Percentiles rank a stretch among this genome's conserved stretches.
Conservation (phyloP, 345 rosid genomes). For the Raphanus raphanistrum region DNA sequence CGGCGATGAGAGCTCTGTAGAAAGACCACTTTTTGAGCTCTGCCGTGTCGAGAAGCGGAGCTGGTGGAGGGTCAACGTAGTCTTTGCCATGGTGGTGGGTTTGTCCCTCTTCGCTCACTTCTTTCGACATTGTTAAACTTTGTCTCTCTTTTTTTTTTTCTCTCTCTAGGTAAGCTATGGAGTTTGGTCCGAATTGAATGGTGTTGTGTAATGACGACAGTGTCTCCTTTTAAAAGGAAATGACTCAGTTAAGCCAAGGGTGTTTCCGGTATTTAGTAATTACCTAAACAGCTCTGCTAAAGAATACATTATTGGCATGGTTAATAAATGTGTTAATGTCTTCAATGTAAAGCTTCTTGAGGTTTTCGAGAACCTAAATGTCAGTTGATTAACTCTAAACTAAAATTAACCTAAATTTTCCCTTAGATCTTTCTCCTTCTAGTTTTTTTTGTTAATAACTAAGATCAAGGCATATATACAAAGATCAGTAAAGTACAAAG, state of each 20-base stretch:
- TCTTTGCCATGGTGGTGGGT: conserved; percentile 60
- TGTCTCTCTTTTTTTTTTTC: neutral
- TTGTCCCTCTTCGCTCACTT: conserved; percentile 77
- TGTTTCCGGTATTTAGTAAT: conserved; percentile 39
- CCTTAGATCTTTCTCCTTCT: conserved; percentile 1
- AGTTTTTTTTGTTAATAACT: neutral
- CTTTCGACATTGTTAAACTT: conserved; percentile 58
- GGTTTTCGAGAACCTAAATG: conserved; percentile 26
- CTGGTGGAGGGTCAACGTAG: conserved; percentile 97
- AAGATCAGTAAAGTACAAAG: neutral
- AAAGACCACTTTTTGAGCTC: conserved; percentile 85
- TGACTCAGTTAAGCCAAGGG: conserved; percentile 44
- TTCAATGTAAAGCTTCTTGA: neutral
- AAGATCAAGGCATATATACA: neutral
- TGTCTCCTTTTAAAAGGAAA: conserved; percentile 35
- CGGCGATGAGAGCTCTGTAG: conserved; percentile 91
- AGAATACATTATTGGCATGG: conserved; percentile 26
- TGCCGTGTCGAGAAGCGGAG: conserved; percentile 63
- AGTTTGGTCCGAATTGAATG: neutral
- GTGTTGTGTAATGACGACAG: conserved; percentile 18
- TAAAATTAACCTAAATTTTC: conserved; percentile 2
- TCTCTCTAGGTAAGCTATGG: conserved; percentile 3
- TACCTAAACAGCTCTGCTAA: neutral
- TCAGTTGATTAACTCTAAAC: conserved; percentile 19
- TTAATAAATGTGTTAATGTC: conserved; percentile 4